Evolutionary conservation across 2,329 filamentous ascomycete species (phyloP), one percentile per base, ranked within the genome.

Genomic region (Calonectria pseudoreteaudii): DNA sequence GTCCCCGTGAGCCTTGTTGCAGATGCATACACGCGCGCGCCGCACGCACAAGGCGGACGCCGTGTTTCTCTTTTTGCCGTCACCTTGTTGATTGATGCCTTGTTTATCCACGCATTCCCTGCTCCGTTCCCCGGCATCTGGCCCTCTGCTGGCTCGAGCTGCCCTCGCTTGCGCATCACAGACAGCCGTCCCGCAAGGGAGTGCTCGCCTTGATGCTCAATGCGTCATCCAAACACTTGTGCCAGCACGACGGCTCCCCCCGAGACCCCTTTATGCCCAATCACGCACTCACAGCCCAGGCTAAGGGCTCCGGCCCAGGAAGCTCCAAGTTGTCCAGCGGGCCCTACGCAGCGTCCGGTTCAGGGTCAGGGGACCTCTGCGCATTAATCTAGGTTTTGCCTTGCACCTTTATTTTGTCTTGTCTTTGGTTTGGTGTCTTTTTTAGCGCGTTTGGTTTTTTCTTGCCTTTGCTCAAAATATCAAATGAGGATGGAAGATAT

Each of bases 311-410:
- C 20, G 44, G 44, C 28, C 31, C 20, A 38, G 41, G 36, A 66
- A 34, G 28, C 23, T 66, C 64, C 31, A 49, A 34, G 23, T 14
- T 62, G 56, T 41, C 56, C 34, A 41, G 8, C 56, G 56, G 56
- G 31, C 56, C 56, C 34, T 38, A 62, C 41, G 3, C 56, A 38
- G 20, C 14, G n/a, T 38, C 23, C 34, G n/a, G 14, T 20, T 28
- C 56, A 62, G 56, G 56, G 36, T 62, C 36, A 62, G 56, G 56
- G 56, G 56, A 36, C 56, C 14, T 62, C 23, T 62, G 56, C 31
- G 56, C 56, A 62, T 62, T 62, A 62, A 62, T 62, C 56, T 41
- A 62, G 56, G 23, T 62, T 62, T 62, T 30, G 56, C 34, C 56
- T 62, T 41, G n/a, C 34, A 38, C 56, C 23, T 26, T 62, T 28